These are phyloP conservation scores for Kwoniella pini DNA, from an alignment of 768 basidiomycete species.

Conservation along the genomic window DNA sequence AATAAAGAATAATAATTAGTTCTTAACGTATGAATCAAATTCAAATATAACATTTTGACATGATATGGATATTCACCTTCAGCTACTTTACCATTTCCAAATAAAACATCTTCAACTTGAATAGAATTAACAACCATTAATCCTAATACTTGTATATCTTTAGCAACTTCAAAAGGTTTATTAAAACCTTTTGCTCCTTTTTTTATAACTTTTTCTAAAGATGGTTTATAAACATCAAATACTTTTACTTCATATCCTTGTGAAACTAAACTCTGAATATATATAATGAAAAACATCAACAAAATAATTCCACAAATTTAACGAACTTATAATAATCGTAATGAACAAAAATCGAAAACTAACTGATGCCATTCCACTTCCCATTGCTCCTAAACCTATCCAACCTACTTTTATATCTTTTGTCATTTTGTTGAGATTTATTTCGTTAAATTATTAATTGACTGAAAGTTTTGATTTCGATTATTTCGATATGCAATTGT, in stretches of 20 bases:
- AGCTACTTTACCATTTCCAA: constrained; percentile 31
- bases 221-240: constrained; percentile 49
- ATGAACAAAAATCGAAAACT: background rate
- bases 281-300: too few relatives aligned
- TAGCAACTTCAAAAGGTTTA: constrained; percentile 32
- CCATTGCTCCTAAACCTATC: constrained; percentile 52
- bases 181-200: constrained; percentile 26
- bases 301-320: too few relatives aligned
- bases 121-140: constrained; percentile 49
- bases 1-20: too few relatives aligned
- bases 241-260: constrained; percentile 42
- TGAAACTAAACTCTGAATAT: constrained; percentile 24
- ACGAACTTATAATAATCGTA: background rate
- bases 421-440: constrained; percentile 5
- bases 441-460: background rate
- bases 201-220: constrained; percentile 42
- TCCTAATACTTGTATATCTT: constrained; percentile 39
- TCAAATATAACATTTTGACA: too few relatives aligned
- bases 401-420: constrained; percentile 27
- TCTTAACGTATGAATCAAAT: too few relatives aligned
- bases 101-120: constrained; percentile 45
- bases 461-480: too few relatives aligned
- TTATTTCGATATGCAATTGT: too few relatives aligned
- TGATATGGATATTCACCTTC: too few relatives aligned
- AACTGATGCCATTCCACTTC: constrained; percentile 43